Base-by-base conservation (phyloP, 2,329 filamentous ascomycete species). In the Cercospora janseana region DNA sequence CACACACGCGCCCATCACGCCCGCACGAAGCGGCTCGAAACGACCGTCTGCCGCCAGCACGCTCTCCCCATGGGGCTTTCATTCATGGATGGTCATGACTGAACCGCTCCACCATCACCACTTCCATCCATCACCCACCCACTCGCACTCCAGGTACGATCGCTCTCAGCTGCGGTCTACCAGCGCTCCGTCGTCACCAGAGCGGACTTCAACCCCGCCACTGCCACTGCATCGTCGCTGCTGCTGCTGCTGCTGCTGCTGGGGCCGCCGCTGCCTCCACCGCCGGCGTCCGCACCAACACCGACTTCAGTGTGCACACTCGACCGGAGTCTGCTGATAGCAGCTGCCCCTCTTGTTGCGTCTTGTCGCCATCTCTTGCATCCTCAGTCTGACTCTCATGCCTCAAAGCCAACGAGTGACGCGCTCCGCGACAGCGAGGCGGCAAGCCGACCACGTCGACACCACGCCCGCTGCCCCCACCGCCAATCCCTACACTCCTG, bases 371-470 rank as follows among this genome's bases (percentile, higher is more conserved):
- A 37, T 37, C 31, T 23, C 27, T 27, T 46, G 13, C 43, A 46
- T 37, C 43, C 29, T 37, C 43, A 46, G 32, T 46, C 43, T 60
- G 54, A 60, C 58, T 49, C 48, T 55, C 46, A 60, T 60, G 58
- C 54, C 56, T 58, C 46, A 52, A 56, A 60, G 56, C 49, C 56
- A 58, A 51, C 58, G 58, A 49, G 34, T 60, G 23, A 58, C 56
- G 41, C 58, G 58, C 49, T 56, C 58, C 46, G 51, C 60, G 46
- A 54, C 91, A 72, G 87, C 91, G 77, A 90, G 90, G 79, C 85
- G 88, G 81, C 88, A 49, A 37, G 47, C 54, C 50, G 46, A 44
- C 46, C 40, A 46, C 47, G 44, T 46, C 41, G 37, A 48, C 48
- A 37, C 55, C 21, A 49, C 48, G 65, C 69, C 75, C 60, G 37